Conservation (phyloP, 2,329 filamentous ascomycete species). For the Exophiala dermatitidis region DNA sequence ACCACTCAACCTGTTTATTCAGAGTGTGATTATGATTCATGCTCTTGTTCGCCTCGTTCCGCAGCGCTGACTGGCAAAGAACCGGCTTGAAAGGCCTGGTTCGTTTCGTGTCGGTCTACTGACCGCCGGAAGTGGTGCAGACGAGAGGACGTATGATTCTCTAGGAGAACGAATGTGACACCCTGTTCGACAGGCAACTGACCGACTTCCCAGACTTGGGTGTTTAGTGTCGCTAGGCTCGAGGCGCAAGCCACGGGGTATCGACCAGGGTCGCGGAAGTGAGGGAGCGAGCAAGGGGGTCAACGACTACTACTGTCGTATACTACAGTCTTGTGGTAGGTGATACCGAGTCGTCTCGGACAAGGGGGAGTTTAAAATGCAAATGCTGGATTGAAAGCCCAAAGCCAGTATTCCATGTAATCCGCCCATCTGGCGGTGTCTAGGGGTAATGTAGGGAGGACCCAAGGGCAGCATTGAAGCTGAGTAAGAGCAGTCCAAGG, state of each 20-base stretch:
- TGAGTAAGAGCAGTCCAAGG: slow-evolving; percentile 3
- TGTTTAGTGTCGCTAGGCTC: slow-evolving; percentile 1
- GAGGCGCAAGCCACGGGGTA: slow-evolving; percentile 12
- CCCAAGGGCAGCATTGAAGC: neutral
- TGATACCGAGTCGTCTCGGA: neutral
- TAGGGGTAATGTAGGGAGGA: too few species aligned
- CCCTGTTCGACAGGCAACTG: slow-evolving; percentile 1
- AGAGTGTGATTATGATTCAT: slow-evolving; percentile 7
- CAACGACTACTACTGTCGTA: neutral
- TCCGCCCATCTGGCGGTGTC: too few species aligned
- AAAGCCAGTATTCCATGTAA: too few species aligned
- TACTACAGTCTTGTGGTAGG: too few species aligned
- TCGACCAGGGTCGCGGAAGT: neutral
- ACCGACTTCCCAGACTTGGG: neutral
- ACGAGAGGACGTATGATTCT: slow-evolving; percentile 5
- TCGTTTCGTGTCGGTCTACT: slow-evolving; percentile 16
- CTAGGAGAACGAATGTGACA: slow-evolving; percentile 12
- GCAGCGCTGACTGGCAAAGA: slow-evolving; percentile 10
- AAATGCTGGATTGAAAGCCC: neutral
- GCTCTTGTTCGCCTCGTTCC: slow-evolving; percentile 3
- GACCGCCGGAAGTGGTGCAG: slow-evolving; percentile 17
- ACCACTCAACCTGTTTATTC: neutral
- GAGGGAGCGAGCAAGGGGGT: neutral
- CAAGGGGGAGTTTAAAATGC: neutral
- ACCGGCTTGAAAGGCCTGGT: neutral